These are phyloP conservation scores for Ogataea henricii DNA, from an alignment of 805 yeast species.

Conservation along the genomic window DNA sequence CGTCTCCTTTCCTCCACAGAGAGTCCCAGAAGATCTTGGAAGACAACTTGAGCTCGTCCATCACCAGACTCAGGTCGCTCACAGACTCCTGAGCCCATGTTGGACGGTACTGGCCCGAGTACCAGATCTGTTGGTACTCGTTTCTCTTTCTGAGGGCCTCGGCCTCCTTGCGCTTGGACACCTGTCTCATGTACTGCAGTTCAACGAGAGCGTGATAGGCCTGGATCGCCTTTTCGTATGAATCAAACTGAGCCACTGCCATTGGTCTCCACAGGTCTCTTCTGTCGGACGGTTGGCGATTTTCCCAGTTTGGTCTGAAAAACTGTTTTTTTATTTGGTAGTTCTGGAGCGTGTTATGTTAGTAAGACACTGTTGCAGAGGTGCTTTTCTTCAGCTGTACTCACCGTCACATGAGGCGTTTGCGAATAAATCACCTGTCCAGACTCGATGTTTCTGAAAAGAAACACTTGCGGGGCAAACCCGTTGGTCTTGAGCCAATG, in stretches of 20 bases:
- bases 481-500: slow-evolving; percentile 59
- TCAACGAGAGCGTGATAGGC: slow-evolving; percentile 76
- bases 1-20: slow-evolving; percentile 84
- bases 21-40: slow-evolving; percentile 79
- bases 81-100: slow-evolving; percentile 89
- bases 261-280: slow-evolving; percentile 88
- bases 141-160: slow-evolving; percentile 69
- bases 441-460: slow-evolving; percentile 81
- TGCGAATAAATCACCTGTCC: slow-evolving; percentile 93
- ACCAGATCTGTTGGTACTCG: slow-evolving; percentile 82
- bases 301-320: slow-evolving; percentile 85
- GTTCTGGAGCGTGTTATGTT: slow-evolving; percentile 7
- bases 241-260: slow-evolving; percentile 74
- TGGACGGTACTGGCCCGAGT: slow-evolving; percentile 84
- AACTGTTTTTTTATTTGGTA: slow-evolving; percentile 70
- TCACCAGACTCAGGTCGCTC: slow-evolving; percentile 72
- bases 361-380: too few relatives aligned
- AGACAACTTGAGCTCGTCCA: slow-evolving; percentile 58
- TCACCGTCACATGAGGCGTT: slow-evolving; percentile 57
- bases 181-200: slow-evolving; percentile 73
- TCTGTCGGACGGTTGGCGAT: slow-evolving; percentile 76
- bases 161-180: slow-evolving; percentile 57
- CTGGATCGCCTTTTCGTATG: slow-evolving; percentile 63
- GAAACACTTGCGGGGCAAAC: slow-evolving; percentile 79
- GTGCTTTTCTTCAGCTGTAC: too few relatives aligned